Percentiles rank a stretch among this genome's conserved stretches.
phyloP scores from a whole-genome alignment of 257 asterid species.

The Catharanthus roseus region DNA sequence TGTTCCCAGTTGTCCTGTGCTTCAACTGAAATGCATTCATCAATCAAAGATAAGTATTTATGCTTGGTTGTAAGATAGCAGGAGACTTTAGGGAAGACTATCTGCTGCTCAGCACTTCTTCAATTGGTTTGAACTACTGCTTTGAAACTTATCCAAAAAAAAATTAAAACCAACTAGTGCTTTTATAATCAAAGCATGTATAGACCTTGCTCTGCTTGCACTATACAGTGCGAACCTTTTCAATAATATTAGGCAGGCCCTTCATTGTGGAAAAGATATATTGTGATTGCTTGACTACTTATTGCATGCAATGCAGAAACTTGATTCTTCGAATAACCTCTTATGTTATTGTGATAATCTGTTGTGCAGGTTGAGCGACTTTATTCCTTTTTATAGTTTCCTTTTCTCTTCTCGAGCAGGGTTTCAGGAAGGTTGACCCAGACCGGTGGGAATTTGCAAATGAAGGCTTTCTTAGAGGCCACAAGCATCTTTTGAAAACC shows the following conservation, averaged over 20 bases:
- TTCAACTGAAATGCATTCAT: background rate
- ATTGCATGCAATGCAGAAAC: background rate
- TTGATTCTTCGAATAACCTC: slow-evolving; percentile 3
- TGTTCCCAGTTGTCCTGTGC: background rate
- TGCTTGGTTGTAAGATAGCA: background rate
- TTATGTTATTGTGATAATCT: slow-evolving; percentile 2
- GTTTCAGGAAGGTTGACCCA: slow-evolving; percentile 9
- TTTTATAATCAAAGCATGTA: background rate
- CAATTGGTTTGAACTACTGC: background rate
- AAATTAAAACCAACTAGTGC: too few relatives aligned
- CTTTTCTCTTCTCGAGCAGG: slow-evolving; percentile 16
- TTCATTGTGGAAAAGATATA: background rate
- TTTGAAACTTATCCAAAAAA: too few relatives aligned
- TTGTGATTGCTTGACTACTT: background rate
- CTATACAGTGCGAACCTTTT: background rate
- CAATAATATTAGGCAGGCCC: background rate
- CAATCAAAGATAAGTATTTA: background rate
- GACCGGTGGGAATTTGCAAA: slow-evolving; percentile 15
- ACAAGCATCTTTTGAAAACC: slow-evolving; percentile 15
- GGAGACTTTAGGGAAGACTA: background rate
- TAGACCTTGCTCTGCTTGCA: background rate
- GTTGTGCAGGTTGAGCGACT: slow-evolving; percentile 11
- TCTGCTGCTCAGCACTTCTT: background rate
- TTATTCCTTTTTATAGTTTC: slow-evolving; percentile 13
- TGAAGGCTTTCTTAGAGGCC: slow-evolving; percentile 11